phyloP scores from a whole-genome alignment of 139 green algal genomes.

The Tetraselmis chui region DNA sequence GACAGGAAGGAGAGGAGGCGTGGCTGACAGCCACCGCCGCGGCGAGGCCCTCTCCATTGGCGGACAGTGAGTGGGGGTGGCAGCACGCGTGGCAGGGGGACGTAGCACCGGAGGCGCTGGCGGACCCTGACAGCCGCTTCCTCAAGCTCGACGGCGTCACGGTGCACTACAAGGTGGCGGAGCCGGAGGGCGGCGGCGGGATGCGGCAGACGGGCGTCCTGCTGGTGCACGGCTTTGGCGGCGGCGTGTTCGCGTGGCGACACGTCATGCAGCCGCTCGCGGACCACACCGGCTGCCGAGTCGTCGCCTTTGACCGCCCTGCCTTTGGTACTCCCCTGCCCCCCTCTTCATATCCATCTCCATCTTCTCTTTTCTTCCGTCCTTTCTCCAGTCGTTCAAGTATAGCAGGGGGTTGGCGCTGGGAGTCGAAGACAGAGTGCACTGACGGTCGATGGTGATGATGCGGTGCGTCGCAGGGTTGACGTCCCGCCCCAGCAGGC shows the following conservation, averaged over 20 bases:
- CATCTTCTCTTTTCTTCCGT: neutral
- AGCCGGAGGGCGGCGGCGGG: neutral
- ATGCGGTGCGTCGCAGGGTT: neutral
- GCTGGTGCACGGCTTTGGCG: conserved; percentile 73
- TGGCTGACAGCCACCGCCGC: neutral
- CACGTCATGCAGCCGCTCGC: conserved; percentile 68
- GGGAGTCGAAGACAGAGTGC: too few relatives aligned
- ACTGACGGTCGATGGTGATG: too few relatives aligned
- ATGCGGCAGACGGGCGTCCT: conserved; percentile 23
- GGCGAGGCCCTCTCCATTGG: neutral
- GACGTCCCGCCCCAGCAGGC: neutral
- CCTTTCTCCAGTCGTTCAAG: neutral
- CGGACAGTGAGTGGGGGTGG: neutral
- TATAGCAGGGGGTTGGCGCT: too few relatives aligned
- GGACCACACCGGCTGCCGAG: conserved; percentile 34
- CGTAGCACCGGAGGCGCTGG: conserved; percentile 20
- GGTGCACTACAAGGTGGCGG: conserved; percentile 34
- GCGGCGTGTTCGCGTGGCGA: conserved; percentile 68
- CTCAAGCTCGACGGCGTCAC: conserved; percentile 11
- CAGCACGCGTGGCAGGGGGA: conserved; percentile 7
- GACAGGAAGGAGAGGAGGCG: neutral
- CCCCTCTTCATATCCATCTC: neutral
- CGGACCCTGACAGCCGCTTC: conserved; percentile 29
- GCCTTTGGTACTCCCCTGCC: conserved; percentile 39
- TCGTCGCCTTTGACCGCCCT: conserved; percentile 53